Percentiles rank a stretch among this genome's conserved stretches.
Evolutionary conservation across 371 early-diverging fungal genomes (phyloP).

Genomic region (Mortierella sp.): DNA sequence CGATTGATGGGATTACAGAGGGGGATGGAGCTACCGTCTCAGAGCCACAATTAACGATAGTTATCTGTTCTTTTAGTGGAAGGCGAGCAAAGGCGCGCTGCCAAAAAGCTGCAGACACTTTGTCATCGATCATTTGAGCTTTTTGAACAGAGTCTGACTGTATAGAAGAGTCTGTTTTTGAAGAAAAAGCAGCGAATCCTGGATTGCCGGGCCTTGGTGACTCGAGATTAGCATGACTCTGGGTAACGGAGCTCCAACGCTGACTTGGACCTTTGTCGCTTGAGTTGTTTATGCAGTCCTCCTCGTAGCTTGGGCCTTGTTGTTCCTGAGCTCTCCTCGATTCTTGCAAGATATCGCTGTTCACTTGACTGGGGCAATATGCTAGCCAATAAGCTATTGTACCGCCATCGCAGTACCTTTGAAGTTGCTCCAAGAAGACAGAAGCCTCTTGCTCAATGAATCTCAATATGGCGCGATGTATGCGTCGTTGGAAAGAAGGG

Average conservation of each 20-base stretch:
- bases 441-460: constrained; percentile 4
- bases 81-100: too few species aligned
- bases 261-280: too few species aligned
- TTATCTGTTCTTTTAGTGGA: too few species aligned
- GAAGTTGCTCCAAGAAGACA: constrained; percentile 5
- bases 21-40: not conserved
- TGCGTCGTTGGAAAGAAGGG: constrained; percentile 19
- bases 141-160: too few species aligned
- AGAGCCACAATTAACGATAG: not conserved
- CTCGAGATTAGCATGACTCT: not conserved
- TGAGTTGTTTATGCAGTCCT: too few species aligned
- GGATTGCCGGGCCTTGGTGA: not conserved
- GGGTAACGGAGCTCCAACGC: too few species aligned
- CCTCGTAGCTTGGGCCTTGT: too few species aligned
- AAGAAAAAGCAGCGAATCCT: too few species aligned
- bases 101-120: too few species aligned
- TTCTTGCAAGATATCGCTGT: not conserved
- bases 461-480: constrained; percentile 11
- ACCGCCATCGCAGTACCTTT: constrained; percentile 15
- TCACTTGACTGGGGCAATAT: not conserved
- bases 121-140: too few species aligned
- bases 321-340: not conserved
- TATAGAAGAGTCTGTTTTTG: too few species aligned
- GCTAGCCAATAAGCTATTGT: not conserved
- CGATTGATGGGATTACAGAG: not conserved